Evolutionary conservation across 805 yeast genomes (phyloP).

Genomic region (Millerozyma miso): DNA sequence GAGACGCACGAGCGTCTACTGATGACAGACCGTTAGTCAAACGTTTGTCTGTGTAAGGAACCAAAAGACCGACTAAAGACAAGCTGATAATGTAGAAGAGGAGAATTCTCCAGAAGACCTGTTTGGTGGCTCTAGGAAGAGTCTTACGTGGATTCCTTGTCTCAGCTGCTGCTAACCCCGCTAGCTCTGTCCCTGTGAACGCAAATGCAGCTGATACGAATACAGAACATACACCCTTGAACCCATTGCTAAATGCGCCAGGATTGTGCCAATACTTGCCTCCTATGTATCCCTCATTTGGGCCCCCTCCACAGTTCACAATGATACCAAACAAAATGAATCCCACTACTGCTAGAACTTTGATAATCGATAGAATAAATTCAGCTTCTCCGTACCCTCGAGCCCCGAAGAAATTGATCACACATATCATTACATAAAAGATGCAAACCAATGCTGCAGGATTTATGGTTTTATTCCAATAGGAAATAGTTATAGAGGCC

Average conservation of each 20-base stretch:
- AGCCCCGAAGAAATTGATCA: slow-evolving; percentile 49
- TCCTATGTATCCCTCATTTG: slow-evolving; percentile 46
- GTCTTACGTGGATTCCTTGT: slow-evolving; percentile 33
- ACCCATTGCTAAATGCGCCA: slow-evolving; percentile 50
- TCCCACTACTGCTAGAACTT: slow-evolving; percentile 58
- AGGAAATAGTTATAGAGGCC: slow-evolving; percentile 51
- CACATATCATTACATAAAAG: slow-evolving; percentile 44
- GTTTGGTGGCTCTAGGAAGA: slow-evolving; percentile 39
- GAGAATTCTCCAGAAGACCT: slow-evolving; percentile 40
- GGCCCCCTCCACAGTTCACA: slow-evolving; percentile 44
- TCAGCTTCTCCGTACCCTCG: slow-evolving; percentile 60
- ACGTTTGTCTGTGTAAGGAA: slow-evolving; percentile 40
- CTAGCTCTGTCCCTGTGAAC: slow-evolving; percentile 38
- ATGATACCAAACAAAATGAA: slow-evolving; percentile 49
- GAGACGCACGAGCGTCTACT: slow-evolving; percentile 27
- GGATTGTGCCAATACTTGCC: slow-evolving; percentile 50
- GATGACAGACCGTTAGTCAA: slow-evolving; percentile 20
- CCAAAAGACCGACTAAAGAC: slow-evolving; percentile 47
- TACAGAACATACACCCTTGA: slow-evolving; percentile 36
- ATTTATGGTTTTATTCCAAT: slow-evolving; percentile 50
- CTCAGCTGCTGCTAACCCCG: slow-evolving; percentile 41
- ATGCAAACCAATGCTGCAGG: slow-evolving; percentile 61
- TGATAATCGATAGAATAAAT: slow-evolving; percentile 61
- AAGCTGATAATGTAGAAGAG: slow-evolving; percentile 43
- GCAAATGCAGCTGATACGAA: slow-evolving; percentile 42